Percentiles rank a stretch among this genome's conserved stretches.
phyloP scores from a whole-genome alignment of 805 yeast species.

The Candida andamanensis region DNA sequence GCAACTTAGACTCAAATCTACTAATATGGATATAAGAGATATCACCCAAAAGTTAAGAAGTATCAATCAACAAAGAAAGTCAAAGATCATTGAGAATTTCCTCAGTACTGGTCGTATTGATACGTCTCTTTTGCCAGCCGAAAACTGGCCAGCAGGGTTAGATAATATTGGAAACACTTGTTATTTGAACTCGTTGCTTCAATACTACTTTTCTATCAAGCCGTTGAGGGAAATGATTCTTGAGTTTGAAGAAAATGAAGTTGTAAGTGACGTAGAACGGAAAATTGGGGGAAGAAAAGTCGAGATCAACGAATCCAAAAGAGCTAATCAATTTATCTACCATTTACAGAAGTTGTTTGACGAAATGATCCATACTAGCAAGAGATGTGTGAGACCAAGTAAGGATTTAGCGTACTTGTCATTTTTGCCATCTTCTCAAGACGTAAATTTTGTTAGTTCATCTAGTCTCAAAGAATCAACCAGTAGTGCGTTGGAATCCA shows the following conservation, averaged over 20 bases:
- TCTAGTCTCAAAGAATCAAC: background rate
- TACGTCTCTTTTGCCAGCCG: slow-evolving; percentile 49
- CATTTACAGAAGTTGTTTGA: slow-evolving; percentile 65
- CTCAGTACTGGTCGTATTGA: slow-evolving; percentile 61
- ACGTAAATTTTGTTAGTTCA: slow-evolving; percentile 39
- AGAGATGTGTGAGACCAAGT: slow-evolving; percentile 71
- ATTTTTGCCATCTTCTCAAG: slow-evolving; percentile 65
- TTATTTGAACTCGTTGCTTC: slow-evolving; percentile 83
- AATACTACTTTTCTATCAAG: slow-evolving; percentile 80
- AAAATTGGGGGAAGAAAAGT: slow-evolving; percentile 87
- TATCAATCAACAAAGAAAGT: slow-evolving; percentile 50
- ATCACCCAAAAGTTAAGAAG: slow-evolving; percentile 54
- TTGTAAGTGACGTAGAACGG: slow-evolving; percentile 15
- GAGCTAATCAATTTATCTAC: slow-evolving; percentile 78
- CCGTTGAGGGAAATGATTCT: slow-evolving; percentile 71
- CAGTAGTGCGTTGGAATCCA: too few relatives aligned
- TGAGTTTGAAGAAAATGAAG: slow-evolving; percentile 40
- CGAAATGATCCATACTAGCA: slow-evolving; percentile 59
- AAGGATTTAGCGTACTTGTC: slow-evolving; percentile 86
- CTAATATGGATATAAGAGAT: slow-evolving; percentile 42
- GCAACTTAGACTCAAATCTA: slow-evolving; percentile 33
- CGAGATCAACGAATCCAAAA: slow-evolving; percentile 67
- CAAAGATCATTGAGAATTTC: slow-evolving; percentile 52
- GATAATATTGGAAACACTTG: slow-evolving; percentile 96
- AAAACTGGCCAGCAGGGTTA: slow-evolving; percentile 84